Conservation (phyloP, 371 early-diverging fungal genomes). For the Mortierella sp. region DNA sequence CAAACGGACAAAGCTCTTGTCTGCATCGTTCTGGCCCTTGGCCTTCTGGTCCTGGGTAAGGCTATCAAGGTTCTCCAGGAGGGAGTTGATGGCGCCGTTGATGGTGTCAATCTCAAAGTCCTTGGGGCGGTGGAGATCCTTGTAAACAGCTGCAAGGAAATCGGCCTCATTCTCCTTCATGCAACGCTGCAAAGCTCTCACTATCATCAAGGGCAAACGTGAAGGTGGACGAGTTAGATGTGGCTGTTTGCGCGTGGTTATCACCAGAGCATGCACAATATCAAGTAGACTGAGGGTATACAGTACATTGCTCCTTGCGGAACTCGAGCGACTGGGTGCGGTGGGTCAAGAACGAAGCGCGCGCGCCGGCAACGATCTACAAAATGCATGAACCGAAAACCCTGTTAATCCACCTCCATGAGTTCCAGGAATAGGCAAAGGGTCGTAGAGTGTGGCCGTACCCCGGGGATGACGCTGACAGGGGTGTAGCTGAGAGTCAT, state of each 20-base stretch:
- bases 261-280: background rate
- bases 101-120: constrained; percentile 55
- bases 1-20: constrained; percentile 37
- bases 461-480: constrained; percentile 24
- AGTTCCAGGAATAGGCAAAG: background rate
- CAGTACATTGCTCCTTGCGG: constrained; percentile 51
- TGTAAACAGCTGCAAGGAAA: constrained; percentile 57
- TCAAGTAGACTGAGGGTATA: background rate
- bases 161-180: constrained; percentile 61
- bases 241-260: no score
- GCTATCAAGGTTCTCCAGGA: constrained; percentile 59
- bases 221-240: no score
- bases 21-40: constrained; percentile 25
- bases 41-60: constrained; percentile 37
- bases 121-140: constrained; percentile 59
- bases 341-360: constrained; percentile 26
- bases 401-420: background rate
- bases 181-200: constrained; percentile 60
- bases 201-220: constrained; percentile 28
- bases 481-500: constrained; percentile 23
- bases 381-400: background rate
- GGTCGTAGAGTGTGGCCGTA: background rate
- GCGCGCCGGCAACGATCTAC: constrained; percentile 37
- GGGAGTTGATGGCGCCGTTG: constrained; percentile 58
- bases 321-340: constrained; percentile 39